Evolutionary conservation across 768 basidiomycete species (phyloP), one percentile per base, ranked within the genome.

Genomic region (Boletus bicolor): DNA sequence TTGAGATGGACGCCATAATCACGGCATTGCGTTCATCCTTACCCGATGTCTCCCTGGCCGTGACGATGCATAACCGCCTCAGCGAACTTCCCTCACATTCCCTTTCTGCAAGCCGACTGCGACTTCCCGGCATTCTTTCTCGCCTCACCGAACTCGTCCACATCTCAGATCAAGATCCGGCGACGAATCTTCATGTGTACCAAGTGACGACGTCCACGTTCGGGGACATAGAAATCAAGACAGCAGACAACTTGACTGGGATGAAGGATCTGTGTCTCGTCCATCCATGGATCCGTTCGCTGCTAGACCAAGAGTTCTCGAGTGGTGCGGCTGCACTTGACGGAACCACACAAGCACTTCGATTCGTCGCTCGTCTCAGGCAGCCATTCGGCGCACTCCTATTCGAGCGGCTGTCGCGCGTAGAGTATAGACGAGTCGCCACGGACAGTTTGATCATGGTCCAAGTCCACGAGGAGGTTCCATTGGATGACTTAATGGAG

Each of bases 61-160:
- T n/a, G 3, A 15, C 6, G 5, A 8, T 56, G 11, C 45, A 49
- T 19, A 7, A 56, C 3, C 45, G 21, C 3, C 34, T 59, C 9
- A n/a, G 28, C 8, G 46, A 21, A 1, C 42, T 59, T 2, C 32
- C 34, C 11, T 36, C 58, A 21, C 43, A 38, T 4, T 44, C 19
- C 2, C 7, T 56, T 11, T 9, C n/a, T 6, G 43, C 51, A 6
- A 39, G 47, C 24, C 55, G 51, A 24, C 44, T 61, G 12, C 34
- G 37, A 24, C 47, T 61, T 41, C 38, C 60, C 17, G 46, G 60
- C 10, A 26, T 60, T 21, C 11, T 44, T 3, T 60, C 54, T 28
- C 47, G n/a, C 4, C 39, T 56, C 19, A 5, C 34, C 4, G n/a
- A 37, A 14, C 43, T 53, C 7, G 10, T 32, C 24, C 19, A 7